Evolutionary conservation across 2,329 filamentous ascomycete genomes (phyloP), one percentile per base, ranked within the genome.

Genomic region (Clonostachys chloroleuca): DNA sequence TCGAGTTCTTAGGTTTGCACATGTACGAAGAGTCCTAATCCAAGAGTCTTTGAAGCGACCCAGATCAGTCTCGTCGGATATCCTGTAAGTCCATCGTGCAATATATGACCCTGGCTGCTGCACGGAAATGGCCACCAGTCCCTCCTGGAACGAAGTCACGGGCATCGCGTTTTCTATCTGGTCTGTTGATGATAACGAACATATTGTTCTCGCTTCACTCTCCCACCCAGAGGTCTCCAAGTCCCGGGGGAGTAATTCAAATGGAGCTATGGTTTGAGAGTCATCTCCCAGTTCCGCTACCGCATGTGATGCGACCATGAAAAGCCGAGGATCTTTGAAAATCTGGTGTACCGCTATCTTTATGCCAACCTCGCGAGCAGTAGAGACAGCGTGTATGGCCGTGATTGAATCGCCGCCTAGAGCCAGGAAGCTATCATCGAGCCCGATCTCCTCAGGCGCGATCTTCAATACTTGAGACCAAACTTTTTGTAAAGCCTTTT

Each of bases 91-190:
- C 44, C 57, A 53, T 44, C 58, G 54, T 3, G 61, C 57, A 12
- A 68, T 56, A 36, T 71, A 70, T 2, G 59, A 59, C 2, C 61
- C 65, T 2, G 50, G 45, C 16, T 48, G 33, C 51, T 70, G 70
- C 44, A 63, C 61, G 9, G 75, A 69, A 5, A 78, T 53, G 2
- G 73, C 70, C 56, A 79, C 67, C 2, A 79, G 62, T 6, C 69
- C 72, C 52, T 75, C 72, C 49, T 79, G 75, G 1, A 76, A 55
- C 2, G 63, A 58, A 5, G 66, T 66, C 53, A 66, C 30, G 20
- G 42, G 42, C n/a, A 14, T 33, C 2, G 42, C 42, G 18, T 44
- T 33, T 33, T 44, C 42, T n/a, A 44, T 44, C 5, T 33, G n/a
- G 9, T 10, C 24, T 30, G 24, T 30, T 30, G 24, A 8, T 30